phyloP scores from a whole-genome alignment of 228 moss, liverwort and hornwort genomes.

The Sphagnum magellanicum region DNA sequence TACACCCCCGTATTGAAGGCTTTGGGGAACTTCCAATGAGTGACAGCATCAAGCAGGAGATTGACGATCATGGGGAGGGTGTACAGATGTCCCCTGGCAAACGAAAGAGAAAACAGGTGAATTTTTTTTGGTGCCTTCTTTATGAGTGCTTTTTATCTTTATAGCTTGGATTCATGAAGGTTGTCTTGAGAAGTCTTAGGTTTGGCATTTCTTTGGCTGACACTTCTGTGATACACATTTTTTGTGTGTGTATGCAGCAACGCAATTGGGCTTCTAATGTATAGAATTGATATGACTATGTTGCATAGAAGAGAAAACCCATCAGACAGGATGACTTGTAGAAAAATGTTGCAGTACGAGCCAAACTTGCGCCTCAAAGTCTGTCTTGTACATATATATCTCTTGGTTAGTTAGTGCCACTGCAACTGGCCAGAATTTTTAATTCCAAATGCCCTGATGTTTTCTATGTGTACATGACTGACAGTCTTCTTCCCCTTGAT shows the following conservation, averaged over 20 bases:
- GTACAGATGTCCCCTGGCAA: conserved; percentile 28
- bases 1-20: conserved; percentile 21
- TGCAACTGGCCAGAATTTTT: no score
- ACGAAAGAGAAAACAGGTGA: conserved; percentile 25
- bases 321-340: no score
- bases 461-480: no score
- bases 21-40: conserved; percentile 21
- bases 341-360: no score
- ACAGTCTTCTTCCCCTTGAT: no score
- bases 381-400: no score
- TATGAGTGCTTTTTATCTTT: no score
- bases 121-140: neutral
- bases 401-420: no score
- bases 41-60: conserved; percentile 21
- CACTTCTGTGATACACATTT: neutral
- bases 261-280: conserved; percentile 27
- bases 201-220: neutral
- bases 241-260: conserved; percentile 20
- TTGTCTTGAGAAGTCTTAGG: neutral
- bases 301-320: no score
- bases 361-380: no score
- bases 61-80: conserved; percentile 30
- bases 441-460: no score
- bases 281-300: neutral
- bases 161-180: neutral